These are phyloP conservation scores for Daucus carota DNA, from an alignment of 129 eudicot species.

Conservation along the genomic window DH1_v3.0 NC_030387.2:37333501-37334000, in stretches of 20 bases:
- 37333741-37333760: background rate
- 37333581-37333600: slow-evolving; percentile 16
- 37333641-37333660: background rate
- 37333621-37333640: background rate
- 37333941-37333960: background rate
- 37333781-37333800: background rate
- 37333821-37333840: background rate
- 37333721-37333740: background rate
- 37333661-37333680: background rate
- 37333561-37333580: slow-evolving; percentile 75
- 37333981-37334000: background rate
- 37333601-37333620: slow-evolving; percentile 10
- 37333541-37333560: slow-evolving; percentile 82
- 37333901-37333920: background rate
- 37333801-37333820: background rate
- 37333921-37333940: background rate
- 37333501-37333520: slow-evolving; percentile 63
- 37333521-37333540: slow-evolving; percentile 88
- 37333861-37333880: background rate
- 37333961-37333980: background rate
- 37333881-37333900: background rate
- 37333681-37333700: background rate
- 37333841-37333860: no score
- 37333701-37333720: background rate
- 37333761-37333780: background rate